Conservation (phyloP, 805 yeast genomes). For the Metschnikowia gruessii region DNA sequence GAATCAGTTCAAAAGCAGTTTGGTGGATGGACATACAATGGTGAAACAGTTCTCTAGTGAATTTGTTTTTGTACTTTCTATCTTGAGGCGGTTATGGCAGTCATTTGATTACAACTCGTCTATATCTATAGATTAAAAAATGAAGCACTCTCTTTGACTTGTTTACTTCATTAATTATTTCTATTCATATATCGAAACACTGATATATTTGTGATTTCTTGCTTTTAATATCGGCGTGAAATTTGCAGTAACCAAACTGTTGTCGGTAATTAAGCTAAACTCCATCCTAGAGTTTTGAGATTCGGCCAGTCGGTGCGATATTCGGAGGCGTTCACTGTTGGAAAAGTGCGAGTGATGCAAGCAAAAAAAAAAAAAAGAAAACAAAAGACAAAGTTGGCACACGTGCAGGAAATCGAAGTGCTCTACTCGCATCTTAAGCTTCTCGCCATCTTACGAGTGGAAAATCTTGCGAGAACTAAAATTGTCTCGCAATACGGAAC, state of each 20-base stretch:
- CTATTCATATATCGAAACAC: too few relatives aligned
- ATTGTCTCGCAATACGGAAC: not conserved
- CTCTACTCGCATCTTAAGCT: slow-evolving; percentile 7
- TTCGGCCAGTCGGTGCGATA: slow-evolving; percentile 6
- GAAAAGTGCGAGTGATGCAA: not conserved
- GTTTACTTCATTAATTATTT: too few relatives aligned
- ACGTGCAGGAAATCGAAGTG: slow-evolving; percentile 1
- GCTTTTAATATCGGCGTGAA: too few relatives aligned
- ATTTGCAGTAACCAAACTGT: too few relatives aligned
- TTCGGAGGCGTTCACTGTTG: slow-evolving; percentile 2
- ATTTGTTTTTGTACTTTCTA: not conserved
- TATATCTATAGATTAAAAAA: too few relatives aligned
- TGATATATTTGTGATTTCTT: too few relatives aligned
- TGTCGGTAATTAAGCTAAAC: too few relatives aligned
- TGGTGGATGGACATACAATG: slow-evolving; percentile 98
- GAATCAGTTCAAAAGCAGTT: slow-evolving; percentile 97
- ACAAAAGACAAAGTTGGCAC: not conserved
- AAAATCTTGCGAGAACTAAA: slow-evolving; percentile 3
- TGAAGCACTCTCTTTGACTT: too few relatives aligned
- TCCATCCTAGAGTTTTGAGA: too few relatives aligned
- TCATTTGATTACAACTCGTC: too few relatives aligned
- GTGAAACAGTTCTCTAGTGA: slow-evolving; percentile 39
- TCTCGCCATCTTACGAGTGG: slow-evolving; percentile 10
- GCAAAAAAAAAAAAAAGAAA: not conserved
- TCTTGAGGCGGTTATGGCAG: not conserved